A percentile compares a stretch with the other conserved stretches of the same genome.
Conservation (phyloP, 768 basidiomycete species). For the Pleurotus sapidus region DNA sequence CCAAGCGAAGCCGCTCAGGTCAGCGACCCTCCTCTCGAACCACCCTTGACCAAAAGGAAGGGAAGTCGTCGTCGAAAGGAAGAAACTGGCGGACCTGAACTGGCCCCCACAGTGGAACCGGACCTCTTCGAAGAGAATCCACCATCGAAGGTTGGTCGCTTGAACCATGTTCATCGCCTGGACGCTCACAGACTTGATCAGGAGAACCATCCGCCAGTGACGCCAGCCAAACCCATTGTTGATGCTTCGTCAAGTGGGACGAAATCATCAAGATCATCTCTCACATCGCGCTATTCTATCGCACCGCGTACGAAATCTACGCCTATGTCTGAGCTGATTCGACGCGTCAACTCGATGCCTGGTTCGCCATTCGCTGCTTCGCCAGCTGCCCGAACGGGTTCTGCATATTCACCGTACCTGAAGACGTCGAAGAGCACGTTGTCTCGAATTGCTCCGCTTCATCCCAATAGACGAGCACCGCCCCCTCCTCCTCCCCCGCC, state of each 20-base stretch:
- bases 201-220: constrained; percentile 11
- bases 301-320: constrained; percentile 49
- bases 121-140: no score
- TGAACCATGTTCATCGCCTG: no score
- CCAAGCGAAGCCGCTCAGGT: not conserved
- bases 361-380: constrained; percentile 53
- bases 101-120: no score
- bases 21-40: not conserved
- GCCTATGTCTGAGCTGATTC: constrained; percentile 75
- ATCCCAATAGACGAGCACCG: constrained; percentile 69
- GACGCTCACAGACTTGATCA: not conserved
- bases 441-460: constrained; percentile 71
- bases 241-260: constrained; percentile 11
- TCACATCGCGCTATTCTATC: constrained; percentile 40
- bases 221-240: not conserved
- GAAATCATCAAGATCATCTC: constrained; percentile 18
- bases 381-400: constrained; percentile 17
- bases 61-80: no score
- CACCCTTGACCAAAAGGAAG: not conserved
- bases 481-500: constrained; percentile 71
- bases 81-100: no score
- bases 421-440: constrained; percentile 64
- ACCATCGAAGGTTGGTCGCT: no score
- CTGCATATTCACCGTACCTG: constrained; percentile 59
- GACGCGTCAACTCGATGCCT: constrained; percentile 64